Percentiles rank a stretch among this genome's conserved stretches.
Evolutionary conservation across 164 flowering plant species (phyloP).

Genomic region (Dillenia suffruticosa): DNA sequence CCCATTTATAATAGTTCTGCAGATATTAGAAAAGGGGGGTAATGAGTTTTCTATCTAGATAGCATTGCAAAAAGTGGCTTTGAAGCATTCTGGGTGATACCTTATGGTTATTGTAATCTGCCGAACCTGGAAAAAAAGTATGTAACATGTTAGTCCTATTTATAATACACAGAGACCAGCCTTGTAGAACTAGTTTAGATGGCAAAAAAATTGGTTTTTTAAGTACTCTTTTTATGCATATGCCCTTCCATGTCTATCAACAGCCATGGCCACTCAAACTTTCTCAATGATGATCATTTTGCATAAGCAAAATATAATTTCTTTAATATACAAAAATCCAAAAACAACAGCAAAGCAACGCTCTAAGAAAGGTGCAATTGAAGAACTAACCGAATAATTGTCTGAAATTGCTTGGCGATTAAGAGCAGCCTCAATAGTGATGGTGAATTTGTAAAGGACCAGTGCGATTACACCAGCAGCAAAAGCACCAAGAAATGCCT

Average conservation of each 20-base stretch:
- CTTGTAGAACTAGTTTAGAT: too few species aligned
- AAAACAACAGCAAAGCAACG: too few species aligned
- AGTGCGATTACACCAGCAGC: slow-evolving; percentile 80
- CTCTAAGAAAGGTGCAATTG: background rate
- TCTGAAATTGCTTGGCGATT: slow-evolving; percentile 79
- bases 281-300: too few species aligned
- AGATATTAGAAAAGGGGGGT: slow-evolving; percentile 9
- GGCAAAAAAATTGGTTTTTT: too few species aligned
- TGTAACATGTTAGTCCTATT: background rate
- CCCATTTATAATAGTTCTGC: slow-evolving; percentile 92
- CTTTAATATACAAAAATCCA: too few species aligned
- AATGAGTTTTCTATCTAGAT: background rate
- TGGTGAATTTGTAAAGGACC: slow-evolving; percentile 80
- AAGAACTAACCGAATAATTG: slow-evolving; percentile 64
- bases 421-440: slow-evolving; percentile 71
- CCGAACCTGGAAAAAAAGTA: slow-evolving; percentile 60
- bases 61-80: background rate
- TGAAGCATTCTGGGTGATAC: slow-evolving; percentile 20
- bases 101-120: slow-evolving; percentile 92
- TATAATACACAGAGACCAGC: too few species aligned
- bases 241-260: too few species aligned
- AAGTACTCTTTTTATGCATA: too few species aligned
- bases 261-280: too few species aligned
- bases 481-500: slow-evolving; percentile 76
- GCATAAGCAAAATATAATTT: too few species aligned